Evolutionary conservation across 2,329 filamentous ascomycete genomes (phyloP), one percentile per base, ranked within the genome.

Genomic region (Chlorencoelia australis): DNA sequence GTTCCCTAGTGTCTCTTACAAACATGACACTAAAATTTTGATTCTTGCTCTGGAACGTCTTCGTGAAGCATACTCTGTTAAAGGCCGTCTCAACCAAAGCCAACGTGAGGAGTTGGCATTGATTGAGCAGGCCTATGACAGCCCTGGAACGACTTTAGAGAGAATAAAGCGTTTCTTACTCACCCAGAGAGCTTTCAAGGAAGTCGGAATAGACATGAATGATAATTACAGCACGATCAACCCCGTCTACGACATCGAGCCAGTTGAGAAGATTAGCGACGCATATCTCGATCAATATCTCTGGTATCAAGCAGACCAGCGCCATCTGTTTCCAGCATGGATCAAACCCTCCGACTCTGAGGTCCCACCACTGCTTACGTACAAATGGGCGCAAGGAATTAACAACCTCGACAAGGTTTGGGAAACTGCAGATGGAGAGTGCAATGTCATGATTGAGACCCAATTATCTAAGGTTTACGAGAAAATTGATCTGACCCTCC

Each of bases 201-300:
- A 98, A 63, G 91, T 98, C 29, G 91, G 89, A 37, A 98, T 98
- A 49, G 91, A 98, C 57, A 98, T 98, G 91, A 98, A 98, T 59
- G 91, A 98, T 65, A 98, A 98, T 56, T 98, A 98, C 65, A 96
- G 79, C 68, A 89, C 86, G 13, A 98, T 98, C 67, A 98, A 98
- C 56, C 93, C 91, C 0, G 91, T 98, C 1, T 98, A 98, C 57
- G 91, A 98, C 49, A 91, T 98, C 42, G 93, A 98, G 62, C 91
- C 91, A 0, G 95, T 98, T 41, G 91, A 98, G 67, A 98, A 98
- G 67, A 98, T 98, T 51, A 98, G 89, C 25, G 91, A 98, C 62
- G 93, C 91, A 3, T 98, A 98, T 53, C 75, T 98, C 32, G 91
- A 98, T 54, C 93, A 98, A 56, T 98, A 98, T 54, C 71, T 98